These are phyloP conservation scores for Chrysosporium queenslandicum DNA, from an alignment of 2,329 filamentous ascomycete genomes.

Conservation along the genomic window DNA sequence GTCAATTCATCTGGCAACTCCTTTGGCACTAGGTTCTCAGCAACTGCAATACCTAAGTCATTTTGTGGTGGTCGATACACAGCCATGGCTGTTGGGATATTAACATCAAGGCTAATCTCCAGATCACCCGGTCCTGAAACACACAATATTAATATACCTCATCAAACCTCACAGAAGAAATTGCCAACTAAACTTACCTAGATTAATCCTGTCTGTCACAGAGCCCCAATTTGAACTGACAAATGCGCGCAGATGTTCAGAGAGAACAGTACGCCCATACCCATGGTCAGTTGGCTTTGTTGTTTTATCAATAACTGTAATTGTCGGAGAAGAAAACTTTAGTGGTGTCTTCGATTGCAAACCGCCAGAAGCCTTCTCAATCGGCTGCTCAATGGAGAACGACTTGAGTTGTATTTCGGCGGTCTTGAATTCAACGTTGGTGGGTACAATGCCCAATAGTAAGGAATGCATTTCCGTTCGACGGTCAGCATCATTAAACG, in stretches of 20 bases:
- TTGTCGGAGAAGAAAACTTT: constrained; percentile 30
- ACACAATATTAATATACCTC: constrained; percentile 8
- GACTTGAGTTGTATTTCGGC: constrained; percentile 57
- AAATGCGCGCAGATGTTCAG: constrained; percentile 65
- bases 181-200: constrained; percentile 39
- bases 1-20: constrained; percentile 54
- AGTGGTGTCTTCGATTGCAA: constrained; percentile 26
- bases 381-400: constrained; percentile 49
- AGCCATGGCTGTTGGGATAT: constrained; percentile 52
- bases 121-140: constrained; percentile 56
- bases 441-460: constrained; percentile 61
- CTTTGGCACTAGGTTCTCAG: constrained; percentile 53
- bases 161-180: constrained; percentile 11
- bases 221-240: constrained; percentile 66
- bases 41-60: constrained; percentile 67
- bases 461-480: constrained; percentile 61
- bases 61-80: constrained; percentile 63
- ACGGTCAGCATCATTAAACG: constrained; percentile 64
- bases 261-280: constrained; percentile 58
- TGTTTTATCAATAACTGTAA: constrained; percentile 59
- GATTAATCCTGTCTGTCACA: constrained; percentile 72
- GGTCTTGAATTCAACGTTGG: constrained; percentile 58
- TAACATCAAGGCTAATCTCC: constrained; percentile 55
- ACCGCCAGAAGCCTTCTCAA: constrained; percentile 25
- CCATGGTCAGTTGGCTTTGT: constrained; percentile 47